Conservation (phyloP, 2,329 filamentous ascomycete genomes). For the Metarhizium album region DNA sequence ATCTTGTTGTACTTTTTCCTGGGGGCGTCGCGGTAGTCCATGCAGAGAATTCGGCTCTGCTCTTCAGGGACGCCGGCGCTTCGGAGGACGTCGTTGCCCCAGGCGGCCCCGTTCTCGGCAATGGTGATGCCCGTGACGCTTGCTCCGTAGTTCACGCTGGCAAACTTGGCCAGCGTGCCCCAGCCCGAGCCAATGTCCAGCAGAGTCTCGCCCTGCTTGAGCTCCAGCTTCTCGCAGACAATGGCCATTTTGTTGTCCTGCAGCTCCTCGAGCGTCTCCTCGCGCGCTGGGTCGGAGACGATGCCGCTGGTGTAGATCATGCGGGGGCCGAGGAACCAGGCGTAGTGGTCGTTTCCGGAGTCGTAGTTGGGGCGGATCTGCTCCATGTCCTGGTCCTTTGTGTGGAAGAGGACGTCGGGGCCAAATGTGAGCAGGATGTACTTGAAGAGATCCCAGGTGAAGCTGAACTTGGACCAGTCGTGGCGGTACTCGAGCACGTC, state of each 20-base stretch:
- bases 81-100: constrained; percentile 80
- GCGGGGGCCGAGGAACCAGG: constrained; percentile 89
- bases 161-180: constrained; percentile 86
- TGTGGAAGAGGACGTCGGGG: constrained; percentile 76
- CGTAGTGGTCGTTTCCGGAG: constrained; percentile 91
- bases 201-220: constrained; percentile 57
- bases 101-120: constrained; percentile 84
- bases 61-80: constrained; percentile 66
- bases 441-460: constrained; percentile 72
- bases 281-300: constrained; percentile 50
- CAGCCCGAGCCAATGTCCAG: constrained; percentile 93
- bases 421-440: constrained; percentile 75
- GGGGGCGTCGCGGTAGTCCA: constrained; percentile 83
- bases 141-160: constrained; percentile 78
- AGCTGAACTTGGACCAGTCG: constrained; percentile 87
- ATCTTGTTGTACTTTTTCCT: constrained; percentile 85
- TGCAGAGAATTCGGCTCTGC: constrained; percentile 80
- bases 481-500: constrained; percentile 82
- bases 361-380: constrained; percentile 91
- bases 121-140: constrained; percentile 79
- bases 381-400: constrained; percentile 84
- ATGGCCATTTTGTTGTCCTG: constrained; percentile 88
- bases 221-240: constrained; percentile 85
- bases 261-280: constrained; percentile 85
- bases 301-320: constrained; percentile 96